phyloP scores from a whole-genome alignment of 1,284 basidiomycete genomes.

The Heliocybe sulcata region DNA sequence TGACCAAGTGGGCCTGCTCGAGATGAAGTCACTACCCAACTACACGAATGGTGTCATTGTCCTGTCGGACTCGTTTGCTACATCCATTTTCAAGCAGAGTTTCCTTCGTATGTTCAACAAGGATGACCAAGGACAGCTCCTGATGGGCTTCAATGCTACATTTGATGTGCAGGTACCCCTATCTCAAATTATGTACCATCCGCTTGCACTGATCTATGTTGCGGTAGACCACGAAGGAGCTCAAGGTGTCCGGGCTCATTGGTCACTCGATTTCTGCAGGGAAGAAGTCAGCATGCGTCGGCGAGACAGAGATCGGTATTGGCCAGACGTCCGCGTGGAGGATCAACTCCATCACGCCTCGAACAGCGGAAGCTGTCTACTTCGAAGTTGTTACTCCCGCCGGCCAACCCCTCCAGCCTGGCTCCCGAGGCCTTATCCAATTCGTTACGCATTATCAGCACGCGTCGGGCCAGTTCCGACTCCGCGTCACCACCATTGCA shows the following conservation, averaged over 20 bases:
- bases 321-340: constrained; percentile 99
- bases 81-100: constrained; percentile 98
- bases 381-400: constrained; percentile 99
- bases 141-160: constrained; percentile 99
- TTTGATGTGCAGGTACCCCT: constrained; percentile 93
- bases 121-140: constrained; percentile 87
- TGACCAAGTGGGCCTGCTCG: constrained; percentile 95
- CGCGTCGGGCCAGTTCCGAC: constrained; percentile 87
- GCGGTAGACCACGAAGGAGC: constrained; percentile 90
- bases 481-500: constrained; percentile 95
- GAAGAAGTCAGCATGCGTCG: constrained; percentile 95
- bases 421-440: constrained; percentile 93
- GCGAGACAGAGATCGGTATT: constrained; percentile 99
- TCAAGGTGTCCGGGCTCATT: constrained; percentile 97
- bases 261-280: constrained; percentile 96
- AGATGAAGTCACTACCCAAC: constrained; percentile 96
- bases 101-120: constrained; percentile 94
- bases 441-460: constrained; percentile 99
- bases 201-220: neutral
- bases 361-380: constrained; percentile 89
- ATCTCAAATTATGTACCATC: constrained; percentile 7
- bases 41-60: constrained; percentile 97
- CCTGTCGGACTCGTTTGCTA: constrained; percentile 95
- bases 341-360: constrained; percentile 86
- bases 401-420: constrained; percentile 87